These are phyloP conservation scores for Saposhnikovia divaricata DNA, from an alignment of 129 eudicot species.

Conservation along the genomic window DNA sequence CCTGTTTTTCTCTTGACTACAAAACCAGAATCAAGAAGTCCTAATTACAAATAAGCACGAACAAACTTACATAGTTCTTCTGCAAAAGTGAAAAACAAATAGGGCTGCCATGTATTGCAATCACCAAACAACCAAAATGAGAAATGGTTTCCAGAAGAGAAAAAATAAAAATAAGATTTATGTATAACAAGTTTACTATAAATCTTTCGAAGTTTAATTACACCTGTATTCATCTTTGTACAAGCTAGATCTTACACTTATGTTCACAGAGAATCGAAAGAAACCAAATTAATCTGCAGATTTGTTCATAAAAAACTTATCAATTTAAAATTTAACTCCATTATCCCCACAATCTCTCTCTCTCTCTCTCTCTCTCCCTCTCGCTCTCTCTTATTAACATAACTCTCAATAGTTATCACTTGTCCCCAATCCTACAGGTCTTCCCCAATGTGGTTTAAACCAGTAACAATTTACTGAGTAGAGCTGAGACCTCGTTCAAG, in stretches of 20 bases:
- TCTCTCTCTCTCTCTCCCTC: neutral
- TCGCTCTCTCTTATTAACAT: neutral
- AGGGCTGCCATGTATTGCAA: neutral
- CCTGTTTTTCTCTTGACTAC: slow-evolving; percentile 78
- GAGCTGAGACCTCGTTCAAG: neutral
- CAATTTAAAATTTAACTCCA: neutral
- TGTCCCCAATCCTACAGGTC: neutral
- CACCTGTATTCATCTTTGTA: neutral
- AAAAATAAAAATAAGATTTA: neutral
- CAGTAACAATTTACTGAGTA: neutral
- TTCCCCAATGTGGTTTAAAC: neutral
- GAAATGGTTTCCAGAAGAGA: neutral
- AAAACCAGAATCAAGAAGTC: slow-evolving; percentile 15
- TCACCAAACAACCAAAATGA: neutral
- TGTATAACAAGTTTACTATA: neutral
- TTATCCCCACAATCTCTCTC: neutral
- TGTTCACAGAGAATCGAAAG: neutral
- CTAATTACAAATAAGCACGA: neutral
- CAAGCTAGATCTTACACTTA: neutral
- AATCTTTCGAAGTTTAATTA: neutral
- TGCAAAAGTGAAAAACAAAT: neutral
- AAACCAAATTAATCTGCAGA: neutral
- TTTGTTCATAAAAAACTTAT: neutral
- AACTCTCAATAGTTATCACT: neutral
- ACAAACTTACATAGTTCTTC: neutral